phyloP scores from a whole-genome alignment of 192 early-diverging fungal species.

The Umbelopsis isabellina region DNA sequence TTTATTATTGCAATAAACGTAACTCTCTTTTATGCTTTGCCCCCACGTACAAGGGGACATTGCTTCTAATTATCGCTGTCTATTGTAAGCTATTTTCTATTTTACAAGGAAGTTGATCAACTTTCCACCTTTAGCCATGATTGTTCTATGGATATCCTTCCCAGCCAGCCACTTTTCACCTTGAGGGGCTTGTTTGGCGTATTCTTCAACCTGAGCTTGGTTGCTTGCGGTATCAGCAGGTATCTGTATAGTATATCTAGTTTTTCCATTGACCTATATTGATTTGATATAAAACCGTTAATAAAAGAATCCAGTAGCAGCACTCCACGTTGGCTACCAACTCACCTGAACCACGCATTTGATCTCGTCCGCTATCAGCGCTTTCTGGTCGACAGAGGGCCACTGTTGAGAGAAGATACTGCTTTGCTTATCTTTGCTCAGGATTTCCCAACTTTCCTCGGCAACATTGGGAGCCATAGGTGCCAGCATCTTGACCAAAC shows the following conservation, averaged over 20 bases:
- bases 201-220: slow-evolving; percentile 43
- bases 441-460: slow-evolving; percentile 72
- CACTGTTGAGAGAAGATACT: slow-evolving; percentile 61
- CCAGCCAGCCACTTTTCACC: slow-evolving; percentile 62
- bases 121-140: slow-evolving; percentile 74
- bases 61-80: too few relatives aligned
- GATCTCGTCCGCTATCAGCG: slow-evolving; percentile 51
- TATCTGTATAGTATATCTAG: slow-evolving; percentile 62
- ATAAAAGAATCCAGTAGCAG: not conserved
- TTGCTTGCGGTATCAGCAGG: slow-evolving; percentile 40
- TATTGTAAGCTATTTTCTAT: not conserved
- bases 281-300: slow-evolving; percentile 18
- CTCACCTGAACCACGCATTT: slow-evolving; percentile 59
- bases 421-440: slow-evolving; percentile 22
- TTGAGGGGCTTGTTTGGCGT: slow-evolving; percentile 45
- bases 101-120: slow-evolving; percentile 75
- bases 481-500: slow-evolving; percentile 70
- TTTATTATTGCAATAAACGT: not conserved
- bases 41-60: too few relatives aligned
- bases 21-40: too few relatives aligned
- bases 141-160: slow-evolving; percentile 54
- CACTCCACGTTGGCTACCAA: slow-evolving; percentile 20
- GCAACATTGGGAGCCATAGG: slow-evolving; percentile 75
- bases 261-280: slow-evolving; percentile 77
- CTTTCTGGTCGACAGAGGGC: slow-evolving; percentile 57